Conservation (phyloP, 257 asterid species). For the Petunia secreta region DNA sequence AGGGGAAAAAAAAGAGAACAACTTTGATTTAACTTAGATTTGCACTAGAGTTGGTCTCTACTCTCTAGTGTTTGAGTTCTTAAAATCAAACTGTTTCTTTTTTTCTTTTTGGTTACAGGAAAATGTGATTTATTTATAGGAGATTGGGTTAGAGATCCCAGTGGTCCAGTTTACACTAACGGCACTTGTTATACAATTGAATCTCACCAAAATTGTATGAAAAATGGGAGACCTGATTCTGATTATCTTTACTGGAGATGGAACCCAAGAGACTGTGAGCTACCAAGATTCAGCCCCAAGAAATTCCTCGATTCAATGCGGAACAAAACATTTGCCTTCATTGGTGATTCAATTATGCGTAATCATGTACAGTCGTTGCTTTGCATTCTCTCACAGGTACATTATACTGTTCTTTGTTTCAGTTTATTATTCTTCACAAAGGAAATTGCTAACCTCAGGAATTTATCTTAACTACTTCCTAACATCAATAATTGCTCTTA, state of each 20-base stretch:
- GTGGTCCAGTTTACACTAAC: constrained; percentile 67
- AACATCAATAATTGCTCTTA: constrained; percentile 20
- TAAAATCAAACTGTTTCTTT: background rate
- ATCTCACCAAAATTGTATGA: constrained; percentile 73
- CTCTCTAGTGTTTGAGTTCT: background rate
- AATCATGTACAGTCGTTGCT: constrained; percentile 79
- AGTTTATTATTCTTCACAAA: background rate
- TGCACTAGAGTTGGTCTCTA: background rate
- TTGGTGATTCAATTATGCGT: constrained; percentile 91
- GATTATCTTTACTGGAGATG: constrained; percentile 76
- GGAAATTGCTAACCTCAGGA: background rate
- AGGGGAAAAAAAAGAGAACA: background rate
- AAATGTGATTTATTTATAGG: constrained; percentile 68
- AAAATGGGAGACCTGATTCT: constrained; percentile 72
- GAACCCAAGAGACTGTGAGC: constrained; percentile 65
- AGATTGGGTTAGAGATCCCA: constrained; percentile 66
- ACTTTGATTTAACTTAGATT: background rate
- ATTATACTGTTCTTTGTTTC: background rate
- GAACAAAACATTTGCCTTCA: constrained; percentile 59
- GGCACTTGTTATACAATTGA: constrained; percentile 60
- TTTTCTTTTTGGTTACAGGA: constrained; percentile 38
- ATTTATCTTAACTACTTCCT: constrained; percentile 5
- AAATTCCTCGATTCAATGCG: constrained; percentile 63
- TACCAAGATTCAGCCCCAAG: constrained; percentile 55
- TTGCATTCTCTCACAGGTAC: constrained; percentile 83